phyloP scores from a whole-genome alignment of 345 rosid species.

The Camelina laxa region DNA sequence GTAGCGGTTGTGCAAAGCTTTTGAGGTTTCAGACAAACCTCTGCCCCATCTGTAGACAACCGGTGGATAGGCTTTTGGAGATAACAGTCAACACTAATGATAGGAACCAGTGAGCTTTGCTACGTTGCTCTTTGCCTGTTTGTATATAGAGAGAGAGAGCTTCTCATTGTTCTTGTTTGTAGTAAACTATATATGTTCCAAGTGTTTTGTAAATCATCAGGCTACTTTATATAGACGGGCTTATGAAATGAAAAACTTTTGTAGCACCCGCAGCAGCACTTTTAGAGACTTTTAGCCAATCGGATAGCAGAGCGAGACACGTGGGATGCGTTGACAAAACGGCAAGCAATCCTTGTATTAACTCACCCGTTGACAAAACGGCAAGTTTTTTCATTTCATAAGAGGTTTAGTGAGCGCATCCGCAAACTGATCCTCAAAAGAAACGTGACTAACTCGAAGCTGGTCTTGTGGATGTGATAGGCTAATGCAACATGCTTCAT shows the following conservation, averaged over 20 bases:
- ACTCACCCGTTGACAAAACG: neutral
- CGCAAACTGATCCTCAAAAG: no score
- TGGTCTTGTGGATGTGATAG: no score
- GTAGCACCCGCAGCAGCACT: neutral
- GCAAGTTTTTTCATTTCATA: no score
- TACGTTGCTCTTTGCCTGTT: neutral
- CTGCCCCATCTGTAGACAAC: conserved; percentile 93
- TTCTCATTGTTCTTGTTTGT: conserved; percentile 10
- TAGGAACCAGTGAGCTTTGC: conserved; percentile 14
- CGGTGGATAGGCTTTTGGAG: conserved; percentile 82
- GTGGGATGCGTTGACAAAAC: neutral
- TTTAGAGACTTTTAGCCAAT: neutral
- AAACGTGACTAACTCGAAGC: no score
- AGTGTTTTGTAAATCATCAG: neutral
- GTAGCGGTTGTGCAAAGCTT: conserved; percentile 88
- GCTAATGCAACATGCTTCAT: no score
- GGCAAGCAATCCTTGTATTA: neutral
- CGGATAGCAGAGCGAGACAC: neutral
- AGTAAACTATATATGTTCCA: conserved; percentile 2
- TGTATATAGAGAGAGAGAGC: neutral
- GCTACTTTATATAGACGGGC: neutral
- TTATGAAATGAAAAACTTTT: neutral
- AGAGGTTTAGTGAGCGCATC: no score
- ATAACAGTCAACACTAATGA: conserved; percentile 61
- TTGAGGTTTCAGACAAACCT: conserved; percentile 78